Evolutionary conservation across 1,139 yeast genomes (phyloP).

Genomic region (Saccharomycopsis hybrid): DNA sequence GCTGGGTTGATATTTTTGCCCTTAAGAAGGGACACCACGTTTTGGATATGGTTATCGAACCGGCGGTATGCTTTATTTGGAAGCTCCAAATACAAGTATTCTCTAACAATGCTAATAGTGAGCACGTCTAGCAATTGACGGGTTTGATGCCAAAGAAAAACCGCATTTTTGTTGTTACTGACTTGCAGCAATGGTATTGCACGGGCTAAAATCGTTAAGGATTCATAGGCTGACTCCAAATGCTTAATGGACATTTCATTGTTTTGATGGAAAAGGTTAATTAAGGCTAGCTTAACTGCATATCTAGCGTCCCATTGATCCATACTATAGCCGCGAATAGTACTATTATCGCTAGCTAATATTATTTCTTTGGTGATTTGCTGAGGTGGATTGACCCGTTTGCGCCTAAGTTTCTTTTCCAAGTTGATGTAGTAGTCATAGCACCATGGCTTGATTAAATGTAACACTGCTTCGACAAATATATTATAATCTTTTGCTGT

Average conservation of each 20-base stretch:
- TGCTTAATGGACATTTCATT: slow-evolving; percentile 39
- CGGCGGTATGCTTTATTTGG: slow-evolving; percentile 55
- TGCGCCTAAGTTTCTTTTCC: slow-evolving; percentile 33
- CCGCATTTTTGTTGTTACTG: slow-evolving; percentile 8
- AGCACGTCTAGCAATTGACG: slow-evolving; percentile 50
- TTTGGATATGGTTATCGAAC: slow-evolving; percentile 56
- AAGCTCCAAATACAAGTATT: slow-evolving; percentile 55
- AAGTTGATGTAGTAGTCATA: slow-evolving; percentile 37
- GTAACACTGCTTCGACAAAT: slow-evolving; percentile 35
- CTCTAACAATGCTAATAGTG: slow-evolving; percentile 57
- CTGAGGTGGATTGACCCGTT: slow-evolving; percentile 23
- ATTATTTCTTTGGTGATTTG: slow-evolving; percentile 20
- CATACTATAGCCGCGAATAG: slow-evolving; percentile 25
- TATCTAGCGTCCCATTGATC: slow-evolving; percentile 44
- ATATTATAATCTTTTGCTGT: slow-evolving; percentile 34
- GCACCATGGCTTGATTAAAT: slow-evolving; percentile 34
- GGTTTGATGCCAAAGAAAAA: slow-evolving; percentile 35
- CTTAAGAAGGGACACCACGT: slow-evolving; percentile 32
- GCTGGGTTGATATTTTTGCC: slow-evolving; percentile 24
- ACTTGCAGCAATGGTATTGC: slow-evolving; percentile 22
- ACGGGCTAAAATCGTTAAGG: slow-evolving; percentile 35
- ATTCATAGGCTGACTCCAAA: slow-evolving; percentile 45
- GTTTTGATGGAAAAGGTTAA: slow-evolving; percentile 42
- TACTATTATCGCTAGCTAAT: slow-evolving; percentile 17
- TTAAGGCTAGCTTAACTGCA: slow-evolving; percentile 41